Conservation (phyloP, 2,329 filamentous ascomycete genomes). For the Zasmidium citrigriseum region DNA sequence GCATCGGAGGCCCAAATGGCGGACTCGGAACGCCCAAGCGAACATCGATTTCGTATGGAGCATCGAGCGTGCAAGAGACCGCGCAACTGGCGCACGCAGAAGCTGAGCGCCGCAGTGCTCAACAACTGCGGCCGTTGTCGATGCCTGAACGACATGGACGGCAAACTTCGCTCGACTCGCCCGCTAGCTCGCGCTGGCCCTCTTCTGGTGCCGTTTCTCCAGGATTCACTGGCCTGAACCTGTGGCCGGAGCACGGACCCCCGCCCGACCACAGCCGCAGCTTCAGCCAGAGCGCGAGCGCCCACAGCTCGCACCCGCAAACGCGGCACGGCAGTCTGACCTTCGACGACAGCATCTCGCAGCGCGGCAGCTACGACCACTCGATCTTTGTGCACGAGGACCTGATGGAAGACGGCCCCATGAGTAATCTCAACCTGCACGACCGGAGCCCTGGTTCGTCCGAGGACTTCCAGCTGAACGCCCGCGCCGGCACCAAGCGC, state of each 20-base stretch:
- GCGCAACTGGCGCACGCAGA: constrained; percentile 39
- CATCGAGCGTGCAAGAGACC: constrained; percentile 28
- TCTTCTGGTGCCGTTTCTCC: constrained; percentile 47
- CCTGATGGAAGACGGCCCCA: constrained; percentile 56
- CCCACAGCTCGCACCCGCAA: constrained; percentile 5
- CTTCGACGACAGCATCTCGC: constrained; percentile 51
- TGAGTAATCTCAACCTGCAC: constrained; percentile 55
- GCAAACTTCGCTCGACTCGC: constrained; percentile 40
- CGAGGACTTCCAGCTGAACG: constrained; percentile 41
- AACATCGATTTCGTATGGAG: constrained; percentile 32
- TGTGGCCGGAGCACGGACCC: constrained; percentile 39
- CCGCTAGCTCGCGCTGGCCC: constrained; percentile 39
- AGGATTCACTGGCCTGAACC: constrained; percentile 47
- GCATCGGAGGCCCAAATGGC: constrained; percentile 57
- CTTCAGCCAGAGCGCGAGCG: constrained; percentile 8
- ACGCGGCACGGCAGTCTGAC: constrained; percentile 43
- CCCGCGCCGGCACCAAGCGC: constrained; percentile 61
- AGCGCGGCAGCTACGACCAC: constrained; percentile 65
- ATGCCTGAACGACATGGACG: constrained; percentile 44
- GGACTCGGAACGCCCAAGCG: constrained; percentile 56
- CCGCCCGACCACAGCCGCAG: constrained; percentile 27
- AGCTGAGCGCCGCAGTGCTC: constrained; percentile 44
- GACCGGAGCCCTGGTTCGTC: constrained; percentile 51
- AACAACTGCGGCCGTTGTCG: constrained; percentile 44
- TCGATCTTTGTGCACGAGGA: constrained; percentile 54